Evolutionary conservation across 225 moss, liverwort and hornwort species (phyloP).

Genomic region (Physcomitrium patens): DNA sequence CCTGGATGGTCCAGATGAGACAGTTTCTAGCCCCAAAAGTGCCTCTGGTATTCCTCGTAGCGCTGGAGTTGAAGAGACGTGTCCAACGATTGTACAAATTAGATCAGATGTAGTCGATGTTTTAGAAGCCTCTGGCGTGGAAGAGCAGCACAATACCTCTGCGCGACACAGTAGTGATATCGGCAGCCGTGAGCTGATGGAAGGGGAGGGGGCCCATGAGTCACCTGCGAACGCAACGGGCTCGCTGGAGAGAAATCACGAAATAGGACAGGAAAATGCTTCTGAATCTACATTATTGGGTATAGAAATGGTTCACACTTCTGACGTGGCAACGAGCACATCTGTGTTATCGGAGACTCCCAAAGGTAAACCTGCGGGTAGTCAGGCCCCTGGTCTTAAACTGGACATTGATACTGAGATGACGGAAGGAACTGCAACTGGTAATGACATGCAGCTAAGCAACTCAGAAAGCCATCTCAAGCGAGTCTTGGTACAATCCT

Average conservation of each 20-base stretch:
- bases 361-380: background rate
- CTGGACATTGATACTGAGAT: background rate
- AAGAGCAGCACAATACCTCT: background rate
- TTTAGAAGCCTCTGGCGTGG: background rate
- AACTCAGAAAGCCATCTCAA: conserved; percentile 7
- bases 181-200: background rate
- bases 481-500: conserved; percentile 3
- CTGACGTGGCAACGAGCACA: background rate
- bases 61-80: conserved; percentile 12
- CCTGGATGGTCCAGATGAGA: conserved; percentile 32
- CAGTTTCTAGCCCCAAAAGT: conserved; percentile 4
- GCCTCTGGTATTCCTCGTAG: conserved; percentile 12
- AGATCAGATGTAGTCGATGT: conserved; percentile 26
- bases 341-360: background rate
- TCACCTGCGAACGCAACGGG: conserved; percentile 16
- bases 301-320: conserved; percentile 7
- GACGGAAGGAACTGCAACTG: conserved; percentile 5
- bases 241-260: conserved; percentile 27
- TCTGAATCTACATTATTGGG: conserved; percentile 22
- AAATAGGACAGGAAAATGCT: conserved; percentile 20
- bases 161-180: background rate
- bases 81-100: background rate
- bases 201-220: background rate
- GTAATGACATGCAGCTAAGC: background rate
- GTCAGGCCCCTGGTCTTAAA: background rate